These are phyloP conservation scores for Mycosphaerelloides madeirae DNA, from an alignment of 2,329 filamentous ascomycete genomes.

Conservation along the genomic window DNA sequence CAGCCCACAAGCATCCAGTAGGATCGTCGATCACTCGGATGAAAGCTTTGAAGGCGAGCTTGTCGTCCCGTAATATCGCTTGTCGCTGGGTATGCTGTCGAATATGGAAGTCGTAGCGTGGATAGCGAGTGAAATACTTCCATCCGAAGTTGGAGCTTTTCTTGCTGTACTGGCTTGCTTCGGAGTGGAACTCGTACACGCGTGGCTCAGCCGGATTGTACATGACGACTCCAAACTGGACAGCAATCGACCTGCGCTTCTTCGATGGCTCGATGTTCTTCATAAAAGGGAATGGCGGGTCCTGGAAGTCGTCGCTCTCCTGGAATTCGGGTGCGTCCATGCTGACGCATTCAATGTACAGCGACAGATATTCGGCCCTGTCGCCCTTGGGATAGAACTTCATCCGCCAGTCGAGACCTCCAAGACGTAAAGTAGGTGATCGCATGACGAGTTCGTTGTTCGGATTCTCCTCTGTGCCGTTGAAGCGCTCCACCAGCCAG, in stretches of 20 bases:
- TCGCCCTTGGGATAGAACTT: constrained; percentile 62
- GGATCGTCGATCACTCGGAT: constrained; percentile 58
- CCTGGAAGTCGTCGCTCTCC: constrained; percentile 23
- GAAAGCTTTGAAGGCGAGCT: constrained; percentile 58
- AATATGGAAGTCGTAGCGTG: constrained; percentile 54
- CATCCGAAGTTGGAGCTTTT: constrained; percentile 59
- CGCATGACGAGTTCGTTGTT: constrained; percentile 56
- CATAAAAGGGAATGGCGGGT: constrained; percentile 28
- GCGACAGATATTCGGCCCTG: constrained; percentile 53
- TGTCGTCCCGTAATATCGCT: constrained; percentile 57
- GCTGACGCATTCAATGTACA: constrained; percentile 59
- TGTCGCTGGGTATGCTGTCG: constrained; percentile 56
- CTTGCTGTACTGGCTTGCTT: constrained; percentile 56
- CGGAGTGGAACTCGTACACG: constrained; percentile 52
- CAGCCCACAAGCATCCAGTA: constrained; percentile 57
- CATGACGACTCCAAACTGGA: constrained; percentile 57
- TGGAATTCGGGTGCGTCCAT: constrained; percentile 31
- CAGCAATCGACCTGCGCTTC: constrained; percentile 47
- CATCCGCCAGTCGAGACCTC: constrained; percentile 60
- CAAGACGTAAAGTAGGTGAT: constrained; percentile 52
- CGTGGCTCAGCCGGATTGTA: constrained; percentile 61
- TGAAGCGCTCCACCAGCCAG: constrained; percentile 55
- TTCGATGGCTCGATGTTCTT: constrained; percentile 25
- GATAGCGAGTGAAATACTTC: constrained; percentile 55
- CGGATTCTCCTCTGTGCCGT: constrained; percentile 57